phyloP scores from a whole-genome alignment of 805 yeast genomes.

The Candida sakaeoensis region DNA sequence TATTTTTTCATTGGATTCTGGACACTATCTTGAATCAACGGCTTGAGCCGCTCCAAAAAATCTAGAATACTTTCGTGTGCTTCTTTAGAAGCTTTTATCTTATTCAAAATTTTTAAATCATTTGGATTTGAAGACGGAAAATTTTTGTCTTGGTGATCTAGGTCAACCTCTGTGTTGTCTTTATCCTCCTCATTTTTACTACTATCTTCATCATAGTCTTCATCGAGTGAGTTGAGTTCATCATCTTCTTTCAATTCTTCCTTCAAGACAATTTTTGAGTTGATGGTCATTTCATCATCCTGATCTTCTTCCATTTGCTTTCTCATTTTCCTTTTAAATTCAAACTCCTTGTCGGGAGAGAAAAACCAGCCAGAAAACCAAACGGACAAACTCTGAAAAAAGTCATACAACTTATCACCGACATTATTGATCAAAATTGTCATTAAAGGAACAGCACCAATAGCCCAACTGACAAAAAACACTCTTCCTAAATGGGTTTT shows the following conservation, averaged over 20 bases:
- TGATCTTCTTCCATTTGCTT: conserved; percentile 7
- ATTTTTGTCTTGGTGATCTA: neutral
- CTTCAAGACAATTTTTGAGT: conserved; percentile 4
- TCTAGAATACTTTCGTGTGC: conserved; percentile 19
- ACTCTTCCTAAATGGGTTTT: conserved; percentile 59
- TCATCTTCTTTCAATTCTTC: conserved; percentile 14
- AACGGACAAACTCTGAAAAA: conserved; percentile 15
- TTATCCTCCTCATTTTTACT: neutral
- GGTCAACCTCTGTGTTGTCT: neutral
- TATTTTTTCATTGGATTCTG: conserved; percentile 42
- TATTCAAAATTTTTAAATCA: neutral
- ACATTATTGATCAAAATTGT: conserved; percentile 70
- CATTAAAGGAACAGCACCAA: conserved; percentile 84
- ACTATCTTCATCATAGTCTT: conserved; percentile 1
- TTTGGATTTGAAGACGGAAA: neutral
- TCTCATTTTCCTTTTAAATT: conserved; percentile 1
- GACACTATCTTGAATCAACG: conserved; percentile 31
- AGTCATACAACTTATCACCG: conserved; percentile 55
- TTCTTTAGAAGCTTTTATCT: conserved; percentile 2
- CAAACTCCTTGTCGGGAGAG: conserved; percentile 7
- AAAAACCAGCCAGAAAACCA: conserved; percentile 9
- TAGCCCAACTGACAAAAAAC: conserved; percentile 76
- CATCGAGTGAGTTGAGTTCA: conserved; percentile 5
- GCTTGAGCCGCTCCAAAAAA: conserved; percentile 28
- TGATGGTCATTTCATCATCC: conserved; percentile 8